Evolutionary conservation across 2,329 filamentous ascomycete genomes (phyloP), one percentile per base, ranked within the genome.

Genomic region (Colletotrichum lindemuthianum): DNA sequence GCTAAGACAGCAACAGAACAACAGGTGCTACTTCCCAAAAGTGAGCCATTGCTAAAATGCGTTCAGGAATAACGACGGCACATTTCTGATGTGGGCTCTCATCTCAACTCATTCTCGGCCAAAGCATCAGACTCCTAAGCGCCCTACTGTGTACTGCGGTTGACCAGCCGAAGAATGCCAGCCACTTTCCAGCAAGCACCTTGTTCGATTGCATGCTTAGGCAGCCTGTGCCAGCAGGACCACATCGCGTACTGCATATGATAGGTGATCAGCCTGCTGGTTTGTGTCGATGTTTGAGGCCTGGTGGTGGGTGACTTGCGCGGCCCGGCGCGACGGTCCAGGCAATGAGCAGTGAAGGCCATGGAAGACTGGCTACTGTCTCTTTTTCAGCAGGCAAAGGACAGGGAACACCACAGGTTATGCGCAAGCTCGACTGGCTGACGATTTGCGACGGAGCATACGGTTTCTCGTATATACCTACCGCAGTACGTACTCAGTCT

Each of bases 51-150:
- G 52, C 24, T 41, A 61, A 52, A 61, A 44, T 63, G 63, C 63
- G 37, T 57, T 65, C 41, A 52, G 58, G 16, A 53, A 39, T 34
- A 41, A 39, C 44, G 40, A 44, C n/a, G 43, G 10, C 9, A 45
- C 43, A 15, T 15, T 61, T 49, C 34, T 16, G 24, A 24, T 24
- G 4, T 24, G 24, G 24, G 24, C 24, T 24, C 24, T 65, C 61
- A 63, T 65, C 63, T 63, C 40, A 56, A 44, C 48, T 11, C 63
- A 65, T 65, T 65, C 63, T 56, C 63, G 41, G 40, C 32, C 9
- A 16, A 37, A 11, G 44, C 37, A 50, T 37, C 15, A 24, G 44
- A 49, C 55, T 48, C 50, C 52, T 48, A n/a, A 36, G 12, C 9
- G 44, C 15, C 16, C 37, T 36, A 24, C 24, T 24, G 24, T 24